phyloP scores from a whole-genome alignment of 345 rosid species.

The Acer negundo region DNA sequence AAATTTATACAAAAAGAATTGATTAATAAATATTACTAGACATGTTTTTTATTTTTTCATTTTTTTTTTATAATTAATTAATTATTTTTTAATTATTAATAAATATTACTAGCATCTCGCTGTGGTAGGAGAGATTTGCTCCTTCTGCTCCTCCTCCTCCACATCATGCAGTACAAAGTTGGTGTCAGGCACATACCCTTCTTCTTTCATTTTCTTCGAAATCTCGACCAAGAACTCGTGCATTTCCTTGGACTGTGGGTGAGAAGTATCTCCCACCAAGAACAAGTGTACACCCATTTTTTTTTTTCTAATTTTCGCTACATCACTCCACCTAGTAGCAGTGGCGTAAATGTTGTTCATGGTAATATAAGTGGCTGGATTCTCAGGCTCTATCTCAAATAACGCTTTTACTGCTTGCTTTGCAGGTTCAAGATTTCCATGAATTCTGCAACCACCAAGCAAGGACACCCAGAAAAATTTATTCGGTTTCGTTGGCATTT shows the following conservation, averaged over 20 bases:
- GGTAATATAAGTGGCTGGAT: slow-evolving; percentile 86
- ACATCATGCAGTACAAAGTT: slow-evolving; percentile 80
- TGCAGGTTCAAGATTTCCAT: slow-evolving; percentile 70
- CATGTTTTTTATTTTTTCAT: too few species aligned
- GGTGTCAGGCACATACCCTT: slow-evolving; percentile 80
- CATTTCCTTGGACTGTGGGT: slow-evolving; percentile 63
- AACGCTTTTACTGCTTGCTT: slow-evolving; percentile 73
- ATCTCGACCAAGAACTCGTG: slow-evolving; percentile 52
- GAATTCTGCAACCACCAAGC: slow-evolving; percentile 33
- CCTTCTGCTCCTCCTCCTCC: slow-evolving; percentile 71
- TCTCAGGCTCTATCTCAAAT: slow-evolving; percentile 77
- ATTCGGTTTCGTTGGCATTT: too few species aligned
- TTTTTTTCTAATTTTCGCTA: slow-evolving; percentile 60
- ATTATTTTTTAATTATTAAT: too few species aligned
- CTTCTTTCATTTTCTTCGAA: slow-evolving; percentile 70
- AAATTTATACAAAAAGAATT: too few species aligned
- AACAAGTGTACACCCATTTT: slow-evolving; percentile 63
- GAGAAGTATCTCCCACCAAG: slow-evolving; percentile 70
- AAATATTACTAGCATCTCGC: slow-evolving; percentile 98
- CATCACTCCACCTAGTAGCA: slow-evolving; percentile 75
- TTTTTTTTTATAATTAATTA: too few species aligned
- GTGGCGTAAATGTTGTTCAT: slow-evolving; percentile 86
- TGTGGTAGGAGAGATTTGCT: slow-evolving; percentile 74
- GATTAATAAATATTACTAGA: too few species aligned
- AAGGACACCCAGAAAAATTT: too few species aligned